Evolutionary conservation across 1,284 basidiomycete species (phyloP).

Genomic region (Phylloboletellus chloephorus): DNA sequence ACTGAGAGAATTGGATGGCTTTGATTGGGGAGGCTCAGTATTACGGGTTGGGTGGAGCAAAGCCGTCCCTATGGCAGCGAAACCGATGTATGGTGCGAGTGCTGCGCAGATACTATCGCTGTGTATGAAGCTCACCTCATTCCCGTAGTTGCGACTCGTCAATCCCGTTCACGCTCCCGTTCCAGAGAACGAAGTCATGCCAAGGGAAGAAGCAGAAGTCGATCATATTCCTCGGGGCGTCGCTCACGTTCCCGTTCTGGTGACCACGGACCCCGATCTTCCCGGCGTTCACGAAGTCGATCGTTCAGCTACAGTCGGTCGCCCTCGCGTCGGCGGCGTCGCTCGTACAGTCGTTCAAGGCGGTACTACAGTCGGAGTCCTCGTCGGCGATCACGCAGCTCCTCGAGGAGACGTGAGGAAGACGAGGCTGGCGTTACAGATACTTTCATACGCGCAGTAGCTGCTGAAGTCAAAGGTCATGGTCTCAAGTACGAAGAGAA

Average conservation of each 20-base stretch:
- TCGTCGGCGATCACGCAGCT: constrained; percentile 36
- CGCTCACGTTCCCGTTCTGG: constrained; percentile 49
- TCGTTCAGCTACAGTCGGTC: constrained; percentile 43
- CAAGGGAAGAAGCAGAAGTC: constrained; percentile 32
- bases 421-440: constrained; percentile 66
- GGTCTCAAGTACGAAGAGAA: constrained; percentile 73
- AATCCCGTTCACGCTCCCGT: constrained; percentile 31
- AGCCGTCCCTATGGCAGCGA: constrained; percentile 78
- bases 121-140: not conserved
- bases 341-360: constrained; percentile 30
- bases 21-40: constrained; percentile 84
- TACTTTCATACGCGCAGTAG: constrained; percentile 80
- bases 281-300: constrained; percentile 40
- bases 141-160: constrained; percentile 29
- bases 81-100: constrained; percentile 72
- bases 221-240: constrained; percentile 37
- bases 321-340: constrained; percentile 33
- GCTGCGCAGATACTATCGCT: constrained; percentile 4
- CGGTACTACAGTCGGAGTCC: constrained; percentile 41
- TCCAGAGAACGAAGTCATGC: constrained; percentile 26
- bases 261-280: constrained; percentile 29
- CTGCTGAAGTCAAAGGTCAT: constrained; percentile 77
- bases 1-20: constrained; percentile 82
- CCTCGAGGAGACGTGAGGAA: constrained; percentile 33
- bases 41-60: constrained; percentile 95